Base-by-base conservation (phyloP, 2,329 filamentous ascomycete species). In the Arthrobotrys iridis region DNA sequence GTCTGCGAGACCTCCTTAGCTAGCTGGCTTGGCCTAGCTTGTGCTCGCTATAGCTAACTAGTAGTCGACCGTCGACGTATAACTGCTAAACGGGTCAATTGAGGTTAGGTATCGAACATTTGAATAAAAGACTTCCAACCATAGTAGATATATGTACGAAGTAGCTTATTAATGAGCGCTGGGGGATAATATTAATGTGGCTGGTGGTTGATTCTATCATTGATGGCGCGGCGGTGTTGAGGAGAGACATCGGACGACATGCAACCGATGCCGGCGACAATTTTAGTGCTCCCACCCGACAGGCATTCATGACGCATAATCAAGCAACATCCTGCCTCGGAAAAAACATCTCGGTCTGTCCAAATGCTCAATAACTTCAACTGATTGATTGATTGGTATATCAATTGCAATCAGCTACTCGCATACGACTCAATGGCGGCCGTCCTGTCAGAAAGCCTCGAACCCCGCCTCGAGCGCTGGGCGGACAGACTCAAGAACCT, bases 401-500 rank as follows among this genome's bases (percentile, higher is more conserved):
- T 20, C 37, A 40, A 46, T 62, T 62, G 40, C 55, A 57, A 24
- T 28, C n/a, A 22, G n/a, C n/a, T n/a, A n/a, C n/a, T 26, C 18
- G n/a, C 18, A 40, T 15, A 35, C 11, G n/a, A 35, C n/a, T 22
- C 50, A 18, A 68, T 63, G 48, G 60, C 46, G n/a, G 30, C 63
- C 5, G 71, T 67, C 18, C 37, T 50, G 26, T 43, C 28, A 13
- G 71, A 75, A 41, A 68, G 68, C 40, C 41, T 68, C 46, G 71
- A 75, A 24, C 71, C 71, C 57, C 79, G 79, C 63, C 78, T 80
- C 45, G 73, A 77, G 37, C 78, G 77, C 26, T 80, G 79, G 79
- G 78, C 78, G 13, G 65, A 77, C 15, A 71, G 78, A 13, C 71
- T 80, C n/a, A 78, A 77, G 60, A 79, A 77, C 52, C 74, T 80